Evolutionary conservation across 768 basidiomycete species (phyloP).

Genomic region (Lepiota venenata): DNA sequence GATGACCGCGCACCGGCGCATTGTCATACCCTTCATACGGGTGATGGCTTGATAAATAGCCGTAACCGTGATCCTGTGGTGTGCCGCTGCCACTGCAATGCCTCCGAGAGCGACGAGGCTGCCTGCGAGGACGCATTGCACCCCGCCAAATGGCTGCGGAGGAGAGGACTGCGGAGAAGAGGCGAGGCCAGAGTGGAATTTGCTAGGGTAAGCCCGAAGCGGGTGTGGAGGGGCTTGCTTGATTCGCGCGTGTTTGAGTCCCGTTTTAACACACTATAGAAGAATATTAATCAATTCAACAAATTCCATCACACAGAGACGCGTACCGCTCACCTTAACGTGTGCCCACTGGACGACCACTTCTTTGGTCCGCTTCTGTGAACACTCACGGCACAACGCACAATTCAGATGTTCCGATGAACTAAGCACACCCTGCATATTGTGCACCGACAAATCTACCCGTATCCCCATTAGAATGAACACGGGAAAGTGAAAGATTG

Average conservation of each 20-base stretch:
- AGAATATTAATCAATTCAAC: not conserved
- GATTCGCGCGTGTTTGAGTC: not conserved
- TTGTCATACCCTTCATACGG: too few species aligned
- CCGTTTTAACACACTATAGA: not conserved
- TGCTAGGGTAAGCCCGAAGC: constrained; percentile 2
- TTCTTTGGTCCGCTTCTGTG: constrained; percentile 23
- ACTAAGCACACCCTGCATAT: constrained; percentile 22
- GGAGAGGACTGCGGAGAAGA: not conserved
- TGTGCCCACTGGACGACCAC: constrained; percentile 27
- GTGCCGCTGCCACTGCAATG: not conserved
- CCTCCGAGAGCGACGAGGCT: not conserved
- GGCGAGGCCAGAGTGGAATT: not conserved
- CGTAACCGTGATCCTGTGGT: not conserved
- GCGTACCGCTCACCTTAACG: constrained; percentile 23
- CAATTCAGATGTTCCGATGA: constrained; percentile 27
- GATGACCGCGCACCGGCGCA: too few species aligned
- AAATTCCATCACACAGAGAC: not conserved
- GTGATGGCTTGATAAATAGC: not conserved
- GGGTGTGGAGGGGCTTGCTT: not conserved
- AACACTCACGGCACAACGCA: constrained; percentile 21
- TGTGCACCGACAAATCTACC: constrained; percentile 24
- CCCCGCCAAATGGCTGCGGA: not conserved
- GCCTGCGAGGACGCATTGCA: constrained; percentile 4
- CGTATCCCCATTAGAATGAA: constrained; percentile 5
- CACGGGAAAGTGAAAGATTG: too few species aligned